A percentile compares a stretch with the other conserved stretches of the same genome.
phyloP scores from a whole-genome alignment of 2,329 filamentous ascomycete genomes.

The Fusarium pseudocircinatum region DNA sequence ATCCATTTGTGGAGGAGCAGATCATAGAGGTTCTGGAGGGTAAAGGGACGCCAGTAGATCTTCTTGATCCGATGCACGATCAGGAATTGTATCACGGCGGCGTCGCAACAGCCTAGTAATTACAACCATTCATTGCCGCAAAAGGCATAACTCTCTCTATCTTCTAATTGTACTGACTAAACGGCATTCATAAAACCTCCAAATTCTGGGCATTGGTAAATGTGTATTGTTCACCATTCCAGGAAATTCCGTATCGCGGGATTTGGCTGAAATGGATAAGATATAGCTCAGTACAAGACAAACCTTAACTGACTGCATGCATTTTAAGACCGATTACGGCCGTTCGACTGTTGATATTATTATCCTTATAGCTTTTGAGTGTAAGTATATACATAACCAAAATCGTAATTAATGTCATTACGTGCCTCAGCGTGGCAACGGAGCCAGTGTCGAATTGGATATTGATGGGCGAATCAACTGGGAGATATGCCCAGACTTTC shows the following conservation, averaged over 20 bases:
- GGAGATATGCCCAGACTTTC: neutral
- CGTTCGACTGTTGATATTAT: neutral
- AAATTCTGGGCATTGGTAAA: rapidly evolving
- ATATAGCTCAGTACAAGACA: neutral
- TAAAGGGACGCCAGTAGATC: rapidly evolving
- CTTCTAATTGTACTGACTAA: rapidly evolving
- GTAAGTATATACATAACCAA: neutral
- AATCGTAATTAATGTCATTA: neutral
- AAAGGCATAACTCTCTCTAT: rapidly evolving
- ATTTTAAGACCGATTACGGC: neutral
- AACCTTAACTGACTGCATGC: neutral
- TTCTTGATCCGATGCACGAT: neutral
- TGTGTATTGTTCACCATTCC: rapidly evolving
- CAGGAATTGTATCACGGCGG: neutral
- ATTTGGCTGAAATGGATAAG: no score
- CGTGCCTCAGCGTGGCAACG: neutral
- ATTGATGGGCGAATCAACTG: neutral
- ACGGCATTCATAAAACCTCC: rapidly evolving
- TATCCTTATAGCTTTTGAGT: neutral
- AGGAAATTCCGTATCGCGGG: rapidly evolving
- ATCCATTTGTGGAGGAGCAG: neutral
- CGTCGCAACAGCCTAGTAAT: rapidly evolving
- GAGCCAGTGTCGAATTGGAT: neutral
- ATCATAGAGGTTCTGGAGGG: rapidly evolving
- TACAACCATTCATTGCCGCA: rapidly evolving